A percentile compares a stretch with the other conserved stretches of the same genome.
phyloP scores from a whole-genome alignment of 345 rosid species.

The Melastoma malabathricum region DNA sequence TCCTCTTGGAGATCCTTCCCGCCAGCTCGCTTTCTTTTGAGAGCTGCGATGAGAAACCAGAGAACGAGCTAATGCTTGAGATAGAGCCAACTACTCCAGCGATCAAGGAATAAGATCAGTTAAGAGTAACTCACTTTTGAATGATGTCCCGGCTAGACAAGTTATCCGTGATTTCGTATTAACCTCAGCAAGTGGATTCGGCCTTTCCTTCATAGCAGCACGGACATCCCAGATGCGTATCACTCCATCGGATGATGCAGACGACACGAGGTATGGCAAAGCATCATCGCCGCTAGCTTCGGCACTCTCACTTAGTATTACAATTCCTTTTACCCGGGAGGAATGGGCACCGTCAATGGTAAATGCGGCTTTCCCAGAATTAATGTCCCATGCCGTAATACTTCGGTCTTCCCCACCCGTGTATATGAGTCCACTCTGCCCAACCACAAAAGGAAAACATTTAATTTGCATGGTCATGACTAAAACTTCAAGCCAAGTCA shows the following conservation, averaged over 20 bases:
- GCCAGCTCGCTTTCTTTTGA: no score
- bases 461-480: neutral
- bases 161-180: slow-evolving; percentile 80
- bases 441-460: slow-evolving; percentile 4
- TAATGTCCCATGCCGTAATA: slow-evolving; percentile 84
- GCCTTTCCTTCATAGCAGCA: slow-evolving; percentile 46
- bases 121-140: slow-evolving; percentile 37
- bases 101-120: no score
- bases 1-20: no score
- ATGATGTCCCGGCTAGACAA: slow-evolving; percentile 76
- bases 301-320: slow-evolving; percentile 41
- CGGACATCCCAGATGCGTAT: slow-evolving; percentile 94
- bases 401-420: slow-evolving; percentile 83
- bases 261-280: slow-evolving; percentile 60
- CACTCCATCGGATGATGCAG: slow-evolving; percentile 87
- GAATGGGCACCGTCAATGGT: slow-evolving; percentile 67
- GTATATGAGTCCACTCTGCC: slow-evolving; percentile 60
- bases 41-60: no score
- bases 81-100: no score
- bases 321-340: slow-evolving; percentile 79
- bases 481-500: no score
- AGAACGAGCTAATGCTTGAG: no score
- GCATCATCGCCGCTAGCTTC: slow-evolving; percentile 25
- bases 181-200: slow-evolving; percentile 67
- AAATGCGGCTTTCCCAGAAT: slow-evolving; percentile 65